Evolutionary conservation across 805 yeast genomes (phyloP).

Genomic region (Cyberlindnera bimundalis): DNA sequence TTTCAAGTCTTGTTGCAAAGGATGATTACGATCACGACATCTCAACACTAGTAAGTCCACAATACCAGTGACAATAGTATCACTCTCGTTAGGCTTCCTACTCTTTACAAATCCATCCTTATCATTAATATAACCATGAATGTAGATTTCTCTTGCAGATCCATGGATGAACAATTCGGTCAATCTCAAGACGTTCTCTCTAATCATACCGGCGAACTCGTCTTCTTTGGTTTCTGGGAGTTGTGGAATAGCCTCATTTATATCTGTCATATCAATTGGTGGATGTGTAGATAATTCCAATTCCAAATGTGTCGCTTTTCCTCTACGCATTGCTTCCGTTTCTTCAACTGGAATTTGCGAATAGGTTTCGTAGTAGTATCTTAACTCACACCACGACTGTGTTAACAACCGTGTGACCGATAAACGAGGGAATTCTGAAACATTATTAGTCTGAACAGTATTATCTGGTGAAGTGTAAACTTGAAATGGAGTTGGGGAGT

Average conservation of each 20-base stretch:
- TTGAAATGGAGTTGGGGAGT: constrained; percentile 20
- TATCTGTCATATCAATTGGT: constrained; percentile 4
- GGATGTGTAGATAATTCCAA: constrained; percentile 49
- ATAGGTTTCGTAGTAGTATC: constrained; percentile 50
- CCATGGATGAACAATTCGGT: constrained; percentile 42
- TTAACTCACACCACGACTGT: constrained; percentile 66
- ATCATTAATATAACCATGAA: constrained; percentile 32
- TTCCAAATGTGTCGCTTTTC: constrained; percentile 43
- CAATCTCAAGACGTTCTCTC: constrained; percentile 41
- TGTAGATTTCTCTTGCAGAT: constrained; percentile 58
- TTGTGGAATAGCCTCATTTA: constrained; percentile 3
- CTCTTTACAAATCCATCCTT: constrained; percentile 6
- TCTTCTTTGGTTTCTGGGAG: constrained; percentile 14
- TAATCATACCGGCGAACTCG: constrained; percentile 34
- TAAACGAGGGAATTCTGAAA: constrained; percentile 33
- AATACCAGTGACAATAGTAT: constrained; percentile 58
- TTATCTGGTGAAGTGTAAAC: constrained; percentile 10
- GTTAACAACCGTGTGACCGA: constrained; percentile 61
- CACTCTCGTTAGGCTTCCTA: constrained; percentile 22
- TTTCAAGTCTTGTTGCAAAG: constrained; percentile 5
- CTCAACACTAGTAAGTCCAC: constrained; percentile 46
- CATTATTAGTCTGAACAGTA: background rate
- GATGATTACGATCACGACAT: constrained; percentile 7
- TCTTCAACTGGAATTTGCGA: constrained; percentile 36
- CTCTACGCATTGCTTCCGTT: constrained; percentile 43